These are phyloP conservation scores for Pyrrhoderma noxium DNA, from an alignment of 1,284 basidiomycete species.

Conservation along the genomic window DNA sequence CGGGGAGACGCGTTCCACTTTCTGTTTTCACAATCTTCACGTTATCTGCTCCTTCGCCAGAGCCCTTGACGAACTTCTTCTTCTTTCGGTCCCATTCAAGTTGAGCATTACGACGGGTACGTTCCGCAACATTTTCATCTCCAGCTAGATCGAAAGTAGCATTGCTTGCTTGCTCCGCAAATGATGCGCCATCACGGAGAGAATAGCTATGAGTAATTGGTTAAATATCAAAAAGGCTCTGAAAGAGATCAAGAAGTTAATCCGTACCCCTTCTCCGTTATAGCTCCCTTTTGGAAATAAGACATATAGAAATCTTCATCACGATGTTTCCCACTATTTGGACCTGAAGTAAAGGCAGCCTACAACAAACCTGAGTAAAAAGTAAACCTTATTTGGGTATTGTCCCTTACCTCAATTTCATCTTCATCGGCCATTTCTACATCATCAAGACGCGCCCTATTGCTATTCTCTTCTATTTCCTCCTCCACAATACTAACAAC, in stretches of 20 bases:
- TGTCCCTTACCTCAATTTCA: constrained; percentile 56
- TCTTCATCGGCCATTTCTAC: constrained; percentile 71
- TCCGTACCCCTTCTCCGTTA: constrained; percentile 81
- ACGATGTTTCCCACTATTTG: constrained; percentile 50
- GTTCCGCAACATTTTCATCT: constrained; percentile 61
- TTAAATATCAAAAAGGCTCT: constrained; percentile 7
- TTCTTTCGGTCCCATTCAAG: constrained; percentile 93
- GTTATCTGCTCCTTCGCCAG: constrained; percentile 84
- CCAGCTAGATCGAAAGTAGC: constrained; percentile 81
- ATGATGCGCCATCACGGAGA: constrained; percentile 75
- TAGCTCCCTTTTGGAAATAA: constrained; percentile 80
- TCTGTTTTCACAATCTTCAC: constrained; percentile 93
- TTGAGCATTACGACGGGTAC: constrained; percentile 54
- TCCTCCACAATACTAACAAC: constrained; percentile 27
- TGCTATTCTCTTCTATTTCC: constrained; percentile 28
- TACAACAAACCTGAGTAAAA: constrained; percentile 27
- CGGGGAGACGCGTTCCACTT: constrained; percentile 88
- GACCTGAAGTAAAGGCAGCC: constrained; percentile 66
- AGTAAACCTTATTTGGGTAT: constrained; percentile 5
- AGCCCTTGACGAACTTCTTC: constrained; percentile 88
- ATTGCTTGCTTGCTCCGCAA: constrained; percentile 76
- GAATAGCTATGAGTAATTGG: constrained; percentile 58
- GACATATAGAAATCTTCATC: constrained; percentile 91
- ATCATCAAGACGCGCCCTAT: constrained; percentile 28
- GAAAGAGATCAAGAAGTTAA: background rate